Evolutionary conservation across 208 protist genomes (phyloP), one percentile per base, ranked within the genome.

Genomic region (Trypanosoma avium): DNA sequence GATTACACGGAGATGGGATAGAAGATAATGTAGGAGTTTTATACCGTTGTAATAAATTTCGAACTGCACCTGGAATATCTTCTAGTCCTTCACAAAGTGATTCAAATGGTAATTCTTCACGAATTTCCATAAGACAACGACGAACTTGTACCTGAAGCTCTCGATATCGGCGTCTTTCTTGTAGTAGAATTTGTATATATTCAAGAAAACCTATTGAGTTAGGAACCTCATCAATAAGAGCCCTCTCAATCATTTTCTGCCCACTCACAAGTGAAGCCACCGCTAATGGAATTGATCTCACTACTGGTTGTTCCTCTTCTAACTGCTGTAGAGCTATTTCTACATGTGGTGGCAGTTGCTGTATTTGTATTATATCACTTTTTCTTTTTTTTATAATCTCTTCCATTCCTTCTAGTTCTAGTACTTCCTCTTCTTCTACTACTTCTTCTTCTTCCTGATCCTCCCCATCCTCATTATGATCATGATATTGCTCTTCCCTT

Each of bases 131-230:
- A 36, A 75, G 54, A 56, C 43, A 49, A 52, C 56, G 19, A 4
- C 38, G 24, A 3, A 62, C 53, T 26, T 68, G 61, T 30, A 52
- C 61, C 33, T 63, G 45, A 17, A 61, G 21, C 24, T 53, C 40
- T 21, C 61, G 43, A n/a, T 65, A 21, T 15, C 36, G 54, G 12
- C 64, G 61, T 17, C 49, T 54, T 24, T 66, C 45, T 19, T 38
- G 32, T 8, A 72, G 29, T 27, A 78, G 26, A 22, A 33, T 13
- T 27, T 59, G 60, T 0, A 78, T 5, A 19, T 67, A 48, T 15
- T 67, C 54, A 27, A 67, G 60, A 62, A 73, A 70, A 35, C 58
- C 63, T 12, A 27, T 33, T 38, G 66, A 65, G n/a, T 27, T 27
- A n/a, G 26, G 17, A 13, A 48, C 49, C 0, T 55, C 66, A 7